Evolutionary conservation across 257 asterid species (phyloP), one percentile per base, ranked within the genome.

Genomic region (Solanum infundibuliforme): DNA sequence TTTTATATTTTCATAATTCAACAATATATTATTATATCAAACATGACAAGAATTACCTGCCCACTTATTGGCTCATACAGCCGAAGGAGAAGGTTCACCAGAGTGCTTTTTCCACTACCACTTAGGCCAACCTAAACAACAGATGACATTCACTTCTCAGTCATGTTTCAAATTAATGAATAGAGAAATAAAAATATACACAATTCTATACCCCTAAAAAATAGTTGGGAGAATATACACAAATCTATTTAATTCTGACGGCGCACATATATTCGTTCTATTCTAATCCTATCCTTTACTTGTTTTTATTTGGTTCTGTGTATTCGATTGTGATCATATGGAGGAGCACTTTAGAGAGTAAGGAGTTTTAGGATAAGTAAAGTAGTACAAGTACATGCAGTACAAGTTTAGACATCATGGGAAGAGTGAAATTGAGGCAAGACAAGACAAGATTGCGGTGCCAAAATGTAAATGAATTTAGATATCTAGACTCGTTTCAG

Each of bases 71-170:
- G 99, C 91, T 97, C 99, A 90, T 97, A 97, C 87, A 97, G 96
- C 84, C 98, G 98, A 60, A 97, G 99, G 88, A 97, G 91, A 89
- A 97, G 98, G 92, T 92, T 96, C 90, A 95, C 99, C 83, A 97
- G 60, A 38, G 98, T 93, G 94, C 99, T 97, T 94, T 97, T 97
- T 87, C 99, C 99, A 91, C 99, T 95, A 87, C 99, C 99, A 85
- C 99, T 97, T 83, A 96, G 96, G 88, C 99, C 99, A 58, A 95
- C 98, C 99, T 97, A 75, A 81, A 55, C 25, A 83, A 21, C 87
- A 60, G 35, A 83, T 68, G 71, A 23, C 41, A 87, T 65, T 86
- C 79, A 83, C 60, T 72, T 88, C 86, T 81, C 69, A 21, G 75
- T 43, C 34, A 31, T 35, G 60, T 38, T 8, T 76, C 60, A 48